Conservation (phyloP, 352 stramenopile species). For the Globisporangium canariense region DNA sequence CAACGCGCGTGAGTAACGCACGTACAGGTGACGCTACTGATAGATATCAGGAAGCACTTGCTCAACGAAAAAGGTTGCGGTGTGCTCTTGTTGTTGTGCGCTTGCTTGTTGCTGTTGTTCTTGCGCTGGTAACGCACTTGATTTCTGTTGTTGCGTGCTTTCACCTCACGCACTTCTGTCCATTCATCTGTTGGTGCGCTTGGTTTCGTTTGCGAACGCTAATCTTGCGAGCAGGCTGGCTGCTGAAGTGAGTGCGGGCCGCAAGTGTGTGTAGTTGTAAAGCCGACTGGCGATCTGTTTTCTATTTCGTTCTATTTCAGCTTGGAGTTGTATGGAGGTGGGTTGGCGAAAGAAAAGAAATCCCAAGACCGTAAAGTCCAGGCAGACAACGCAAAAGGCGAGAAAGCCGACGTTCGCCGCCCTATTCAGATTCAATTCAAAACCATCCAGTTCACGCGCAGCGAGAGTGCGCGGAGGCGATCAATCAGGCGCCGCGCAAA, state of each 20-base stretch:
- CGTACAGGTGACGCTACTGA: constrained; percentile 4
- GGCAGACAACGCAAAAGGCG: background rate
- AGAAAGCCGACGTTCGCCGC: background rate
- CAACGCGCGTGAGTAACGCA: constrained; percentile 9
- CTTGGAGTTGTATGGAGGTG: constrained; percentile 1
- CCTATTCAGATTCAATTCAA: constrained; percentile 3
- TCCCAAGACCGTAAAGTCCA: background rate
- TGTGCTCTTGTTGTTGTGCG: background rate
- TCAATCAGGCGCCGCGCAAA: background rate
- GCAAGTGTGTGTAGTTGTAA: background rate
- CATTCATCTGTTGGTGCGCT: background rate
- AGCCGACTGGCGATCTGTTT: background rate
- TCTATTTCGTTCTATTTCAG: constrained; percentile 2
- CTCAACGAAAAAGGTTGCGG: background rate
- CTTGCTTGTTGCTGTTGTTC: background rate
- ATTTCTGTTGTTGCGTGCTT: background rate
- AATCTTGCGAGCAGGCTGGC: background rate
- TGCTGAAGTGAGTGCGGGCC: background rate
- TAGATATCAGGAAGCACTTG: constrained; percentile 6
- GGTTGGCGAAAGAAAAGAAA: background rate
- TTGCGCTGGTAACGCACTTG: background rate
- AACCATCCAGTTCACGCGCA: constrained; percentile 4
- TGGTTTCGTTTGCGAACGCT: background rate
- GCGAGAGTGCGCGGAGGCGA: background rate
- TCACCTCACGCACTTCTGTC: background rate